phyloP scores from a whole-genome alignment of 2,329 filamentous ascomycete genomes.

The Cladophialophora yegresii region DNA sequence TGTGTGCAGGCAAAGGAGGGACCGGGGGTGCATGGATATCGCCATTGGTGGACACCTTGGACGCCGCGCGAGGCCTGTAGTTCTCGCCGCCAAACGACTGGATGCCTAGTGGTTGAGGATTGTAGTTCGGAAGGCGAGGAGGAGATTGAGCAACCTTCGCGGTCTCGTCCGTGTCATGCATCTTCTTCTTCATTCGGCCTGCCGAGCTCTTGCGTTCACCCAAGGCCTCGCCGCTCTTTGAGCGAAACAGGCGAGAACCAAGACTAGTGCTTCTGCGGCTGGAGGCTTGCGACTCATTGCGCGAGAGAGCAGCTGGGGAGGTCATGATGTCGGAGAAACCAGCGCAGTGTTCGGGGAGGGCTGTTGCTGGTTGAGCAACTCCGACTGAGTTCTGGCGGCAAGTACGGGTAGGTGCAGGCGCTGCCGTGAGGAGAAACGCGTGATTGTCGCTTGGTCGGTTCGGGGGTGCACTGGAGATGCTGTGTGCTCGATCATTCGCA shows the following conservation, averaged over 20 bases:
- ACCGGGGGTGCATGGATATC: constrained; percentile 28
- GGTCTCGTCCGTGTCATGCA: constrained; percentile 30
- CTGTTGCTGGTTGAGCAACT: constrained; percentile 13
- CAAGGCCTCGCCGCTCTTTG: constrained; percentile 35
- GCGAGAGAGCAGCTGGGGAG: constrained; percentile 27
- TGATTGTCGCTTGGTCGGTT: neutral
- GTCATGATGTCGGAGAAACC: constrained; percentile 26
- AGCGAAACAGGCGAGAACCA: constrained; percentile 34
- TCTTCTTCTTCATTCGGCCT: constrained; percentile 33
- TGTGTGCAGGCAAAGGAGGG: constrained; percentile 29
- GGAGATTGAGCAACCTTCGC: constrained; percentile 29
- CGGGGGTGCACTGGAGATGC: neutral
- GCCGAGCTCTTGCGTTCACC: constrained; percentile 33
- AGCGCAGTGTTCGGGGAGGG: constrained; percentile 9
- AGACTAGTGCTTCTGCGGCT: constrained; percentile 33
- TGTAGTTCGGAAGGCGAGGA: constrained; percentile 32
- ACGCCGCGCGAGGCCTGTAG: constrained; percentile 27
- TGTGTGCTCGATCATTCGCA: constrained; percentile 19
- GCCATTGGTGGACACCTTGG: constrained; percentile 28
- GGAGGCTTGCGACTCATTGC: constrained; percentile 33
- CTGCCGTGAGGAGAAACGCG: constrained; percentile 22
- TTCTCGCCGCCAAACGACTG: constrained; percentile 35
- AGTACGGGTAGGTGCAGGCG: constrained; percentile 13
- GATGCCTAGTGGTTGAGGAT: constrained; percentile 33
- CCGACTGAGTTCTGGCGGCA: constrained; percentile 6